These are phyloP conservation scores for Porphyra umbilicalis DNA, from an alignment of 31 red algal species.

Conservation along the genomic window DNA sequence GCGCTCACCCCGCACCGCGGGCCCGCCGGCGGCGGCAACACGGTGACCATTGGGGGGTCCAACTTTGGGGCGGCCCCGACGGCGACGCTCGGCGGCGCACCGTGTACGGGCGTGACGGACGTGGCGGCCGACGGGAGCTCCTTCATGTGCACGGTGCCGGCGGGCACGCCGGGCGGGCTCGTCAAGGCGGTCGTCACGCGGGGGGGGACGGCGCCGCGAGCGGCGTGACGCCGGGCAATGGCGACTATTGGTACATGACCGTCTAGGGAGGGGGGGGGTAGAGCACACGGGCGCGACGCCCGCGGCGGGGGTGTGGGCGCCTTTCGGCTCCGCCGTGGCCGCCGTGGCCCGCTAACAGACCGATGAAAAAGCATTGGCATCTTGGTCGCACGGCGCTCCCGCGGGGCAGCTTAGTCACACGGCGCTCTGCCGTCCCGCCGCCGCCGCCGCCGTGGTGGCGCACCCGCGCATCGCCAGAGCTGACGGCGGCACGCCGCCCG, in stretches of 20 bases:
- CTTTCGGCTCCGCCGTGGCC: no score
- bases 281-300: no score
- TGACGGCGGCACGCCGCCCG: no score
- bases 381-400: no score
- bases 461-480: no score
- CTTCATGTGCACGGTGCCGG: constrained; percentile 16
- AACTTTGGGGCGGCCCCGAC: constrained; percentile 10
- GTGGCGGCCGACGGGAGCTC: constrained; percentile 1
- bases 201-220: not conserved
- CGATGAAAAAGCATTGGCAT: no score
- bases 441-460: no score
- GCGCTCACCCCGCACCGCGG: constrained; percentile 39
- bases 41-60: constrained; percentile 16
- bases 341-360: no score
- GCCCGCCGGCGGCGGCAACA: constrained; percentile 30
- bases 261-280: not conserved
- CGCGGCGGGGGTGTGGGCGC: no score
- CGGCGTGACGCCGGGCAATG: not conserved
- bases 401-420: no score
- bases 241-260: not conserved
- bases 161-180: constrained; percentile 1
- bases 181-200: not conserved
- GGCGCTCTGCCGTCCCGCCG: no score
- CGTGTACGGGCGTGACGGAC: constrained; percentile 10
- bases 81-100: constrained; percentile 29